A percentile compares a stretch with the other conserved stretches of the same genome.
Evolutionary conservation across 2,329 filamentous ascomycete species (phyloP).

Genomic region (Acephala macrosclerotiorum): DNA sequence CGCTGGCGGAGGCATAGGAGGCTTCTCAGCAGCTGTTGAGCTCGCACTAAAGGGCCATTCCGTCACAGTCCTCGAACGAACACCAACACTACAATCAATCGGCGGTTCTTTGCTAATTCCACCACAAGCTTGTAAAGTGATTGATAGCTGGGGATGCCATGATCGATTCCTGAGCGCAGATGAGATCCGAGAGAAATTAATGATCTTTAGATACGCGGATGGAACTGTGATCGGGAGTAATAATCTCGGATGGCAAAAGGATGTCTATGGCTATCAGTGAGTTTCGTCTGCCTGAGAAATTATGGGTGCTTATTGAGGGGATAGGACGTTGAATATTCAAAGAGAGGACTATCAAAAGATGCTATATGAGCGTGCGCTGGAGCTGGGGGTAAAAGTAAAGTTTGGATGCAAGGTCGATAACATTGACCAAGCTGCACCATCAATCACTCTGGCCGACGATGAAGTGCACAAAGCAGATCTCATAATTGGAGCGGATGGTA

Average conservation of each 20-base stretch:
- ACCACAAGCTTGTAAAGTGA: conserved; percentile 8
- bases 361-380: conserved; percentile 13
- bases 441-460: conserved; percentile 6
- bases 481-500: conserved; percentile 21
- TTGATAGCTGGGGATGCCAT: conserved; percentile 4
- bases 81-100: conserved; percentile 5
- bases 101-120: conserved; percentile 11
- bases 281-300: background rate
- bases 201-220: conserved; percentile 15
- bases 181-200: background rate
- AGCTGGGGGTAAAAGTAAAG: conserved; percentile 3
- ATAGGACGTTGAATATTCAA: conserved; percentile 7
- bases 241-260: conserved; percentile 7
- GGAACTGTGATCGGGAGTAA: conserved; percentile 11
- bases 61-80: conserved; percentile 15
- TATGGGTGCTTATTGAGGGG: background rate
- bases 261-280: conserved; percentile 12
- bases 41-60: conserved; percentile 13
- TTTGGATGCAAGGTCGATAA: conserved; percentile 9
- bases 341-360: conserved; percentile 13
- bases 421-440: conserved; percentile 2
- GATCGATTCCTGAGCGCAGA: conserved; percentile 6
- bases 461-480: conserved; percentile 9
- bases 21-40: conserved; percentile 7
- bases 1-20: conserved; percentile 17